Evolutionary conservation across 192 early-diverging fungal species (phyloP), one percentile per base, ranked within the genome.

Genomic region (Coemansia sp.): DNA sequence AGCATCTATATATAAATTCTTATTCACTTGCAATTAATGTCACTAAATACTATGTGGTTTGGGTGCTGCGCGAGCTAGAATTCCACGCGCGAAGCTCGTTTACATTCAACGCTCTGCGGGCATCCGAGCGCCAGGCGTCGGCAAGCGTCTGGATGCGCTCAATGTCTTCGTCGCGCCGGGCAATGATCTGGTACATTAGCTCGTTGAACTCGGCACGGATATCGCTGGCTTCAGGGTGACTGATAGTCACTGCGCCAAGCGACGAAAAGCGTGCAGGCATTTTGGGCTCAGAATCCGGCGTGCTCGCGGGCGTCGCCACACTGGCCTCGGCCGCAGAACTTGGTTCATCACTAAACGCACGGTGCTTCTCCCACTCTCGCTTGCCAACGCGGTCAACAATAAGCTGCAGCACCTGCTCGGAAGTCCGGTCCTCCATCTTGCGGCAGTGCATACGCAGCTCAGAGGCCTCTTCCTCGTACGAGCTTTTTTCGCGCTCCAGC

Each of bases 171-270:
- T 79, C 76, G 41, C 76, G 76, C 19, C 70, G 62, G 3, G 71
- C 32, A 43, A 79, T 79, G 58, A 79, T 59, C 52, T 73, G 76
- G 56, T 73, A 71, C 24, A 79, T 60, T 47, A 79, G 62, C 68
- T 67, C 76, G 43, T 79, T 80, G 48, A 80, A 80, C 59, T 80
- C 77, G 23, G 72, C 55, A 35, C 77, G 77, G 41, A 80, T 80
- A 45, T 80, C 77, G 65, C 62, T 60, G 19, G 77, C 77, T 53
- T 80, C 70, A 1, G 77, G 77, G 37, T 80, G 77, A 56, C 77
- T 74, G 58, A 80, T 39, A 6, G 67, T 21, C 29, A 80, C 54
- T 14, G 65, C 29, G 41, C 71, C 59, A 5, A 71, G 25, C 11
- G 60, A 41, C 11, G 69, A 57, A 68, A 70, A 70, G 23, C 61